Percentiles rank a stretch among this genome's conserved stretches.
phyloP scores from a whole-genome alignment of 2,329 filamentous ascomycete species.

The Grosmannia clavigera region DNA sequence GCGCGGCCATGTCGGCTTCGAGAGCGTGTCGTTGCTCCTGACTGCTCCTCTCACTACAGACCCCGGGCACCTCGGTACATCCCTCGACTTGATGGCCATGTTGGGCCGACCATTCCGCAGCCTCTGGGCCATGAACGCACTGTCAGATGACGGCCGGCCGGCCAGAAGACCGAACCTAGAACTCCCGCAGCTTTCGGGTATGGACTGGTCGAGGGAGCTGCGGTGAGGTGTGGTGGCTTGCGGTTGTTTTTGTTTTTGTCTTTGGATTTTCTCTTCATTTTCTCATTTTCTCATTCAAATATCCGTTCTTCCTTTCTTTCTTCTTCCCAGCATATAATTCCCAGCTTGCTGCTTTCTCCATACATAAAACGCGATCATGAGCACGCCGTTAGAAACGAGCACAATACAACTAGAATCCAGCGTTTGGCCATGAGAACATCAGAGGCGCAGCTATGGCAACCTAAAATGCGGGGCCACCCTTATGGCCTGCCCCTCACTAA shows the following conservation, averaged over 20 bases:
- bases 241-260: too few relatives aligned
- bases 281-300: too few relatives aligned
- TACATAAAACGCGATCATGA: too few relatives aligned
- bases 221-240: neutral
- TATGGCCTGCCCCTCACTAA: neutral
- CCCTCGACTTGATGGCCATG: slow-evolving; percentile 8
- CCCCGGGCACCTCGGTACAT: neutral
- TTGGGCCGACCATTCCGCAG: slow-evolving; percentile 10
- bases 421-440: too few relatives aligned
- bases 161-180: neutral
- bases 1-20: neutral
- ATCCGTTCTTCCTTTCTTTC: too few relatives aligned
- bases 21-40: slow-evolving; percentile 6
- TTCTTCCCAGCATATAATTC: too few relatives aligned
- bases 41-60: slow-evolving; percentile 3
- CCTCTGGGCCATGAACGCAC: neutral
- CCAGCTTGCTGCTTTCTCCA: too few relatives aligned
- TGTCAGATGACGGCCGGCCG: neutral
- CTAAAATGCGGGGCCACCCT: neutral
- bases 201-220: neutral
- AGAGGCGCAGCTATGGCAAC: neutral
- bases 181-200: neutral
- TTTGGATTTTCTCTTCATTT: too few relatives aligned
- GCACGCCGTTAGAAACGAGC: too few relatives aligned
- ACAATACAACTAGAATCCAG: too few relatives aligned